Evolutionary conservation across 164 flowering plant genomes (phyloP).

Genomic region (Euptelea pleiosperma): DNA sequence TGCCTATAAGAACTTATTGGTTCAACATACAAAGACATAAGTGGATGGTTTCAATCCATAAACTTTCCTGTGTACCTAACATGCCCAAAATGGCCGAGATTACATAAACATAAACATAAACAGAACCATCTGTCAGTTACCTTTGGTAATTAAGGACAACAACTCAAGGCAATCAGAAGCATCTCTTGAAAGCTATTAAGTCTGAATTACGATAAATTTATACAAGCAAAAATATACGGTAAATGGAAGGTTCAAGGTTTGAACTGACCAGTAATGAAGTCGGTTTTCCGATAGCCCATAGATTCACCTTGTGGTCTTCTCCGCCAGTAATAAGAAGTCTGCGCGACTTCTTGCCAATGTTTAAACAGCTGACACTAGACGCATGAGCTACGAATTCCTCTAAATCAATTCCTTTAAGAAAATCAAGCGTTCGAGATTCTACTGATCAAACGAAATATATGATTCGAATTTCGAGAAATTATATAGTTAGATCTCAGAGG

Average conservation of each 20-base stretch:
- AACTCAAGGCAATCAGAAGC: too few relatives aligned
- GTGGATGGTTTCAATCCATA: not conserved
- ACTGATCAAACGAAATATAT: not conserved
- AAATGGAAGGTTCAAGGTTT: not conserved
- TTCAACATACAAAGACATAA: not conserved
- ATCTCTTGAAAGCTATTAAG: too few relatives aligned
- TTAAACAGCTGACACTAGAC: conserved; percentile 63
- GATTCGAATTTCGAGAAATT: not conserved
- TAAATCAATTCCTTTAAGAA: conserved; percentile 49
- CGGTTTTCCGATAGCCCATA: conserved; percentile 84
- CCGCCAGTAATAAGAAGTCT: conserved; percentile 76
- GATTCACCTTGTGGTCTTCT: conserved; percentile 75
- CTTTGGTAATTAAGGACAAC: too few relatives aligned
- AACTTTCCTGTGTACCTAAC: not conserved
- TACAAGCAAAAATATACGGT: not conserved
- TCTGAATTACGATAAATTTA: too few relatives aligned
- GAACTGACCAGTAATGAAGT: conserved; percentile 60
- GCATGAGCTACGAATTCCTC: conserved; percentile 93
- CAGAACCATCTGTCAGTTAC: not conserved
- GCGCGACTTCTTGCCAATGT: conserved; percentile 66
- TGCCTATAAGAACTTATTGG: not conserved
- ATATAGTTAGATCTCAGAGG: not conserved
- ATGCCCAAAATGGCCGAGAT: not conserved
- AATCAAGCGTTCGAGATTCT: not conserved
- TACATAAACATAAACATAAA: not conserved